Base-by-base conservation (phyloP, 169 alveolate genomes). In the Cryptosporidium tyzzeri region DNA sequence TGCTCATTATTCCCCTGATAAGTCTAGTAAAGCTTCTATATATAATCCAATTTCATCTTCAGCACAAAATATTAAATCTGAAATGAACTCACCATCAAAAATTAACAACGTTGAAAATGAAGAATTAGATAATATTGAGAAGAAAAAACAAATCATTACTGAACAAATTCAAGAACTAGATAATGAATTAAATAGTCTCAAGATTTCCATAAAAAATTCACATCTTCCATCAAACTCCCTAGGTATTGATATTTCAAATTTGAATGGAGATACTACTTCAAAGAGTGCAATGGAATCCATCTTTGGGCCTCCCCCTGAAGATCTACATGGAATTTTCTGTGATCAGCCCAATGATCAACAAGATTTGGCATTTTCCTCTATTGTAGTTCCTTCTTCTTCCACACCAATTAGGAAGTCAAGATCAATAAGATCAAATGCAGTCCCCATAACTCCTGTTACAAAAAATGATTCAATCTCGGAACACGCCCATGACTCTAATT, bases 351-450 rank as follows among this genome's bases (percentile, higher is more conserved):
- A 73, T 29, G 45, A 80, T 50, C 59, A 18, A 26, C 67, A 80
- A 10, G 68, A 80, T 65, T 23, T 61, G 8, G 55, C 55, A 21
- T 67, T 80, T 23, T 61, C 89, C 29, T 80, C 89, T 12, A 62
- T 80, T 29, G 89, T 80, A 9, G 67, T 59, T 23, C 89, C 89
- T 9, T 31, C 89, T 3, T 80, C 89, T 44, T 80, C 89, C 9
- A 80, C 89, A 41, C 89, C 89, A 39, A 23, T 80, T 6, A 80
- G 75, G 31, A 80, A 80, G 68, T 45, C 51, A 4, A 59, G 75
- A 14, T 80, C 89, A 16, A 44, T 26, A 26, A 59, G 75, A 41
- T 10, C 59, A 7, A 33, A 55, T 58, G 33, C 29, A 18, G 14
- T 80, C 5, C 65, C 67, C 18, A 6, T 50, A 14, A 31, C 71